Base-by-base conservation (phyloP, 2,329 filamentous ascomycete genomes). In the Pseudogymnoascus sp. region DNA sequence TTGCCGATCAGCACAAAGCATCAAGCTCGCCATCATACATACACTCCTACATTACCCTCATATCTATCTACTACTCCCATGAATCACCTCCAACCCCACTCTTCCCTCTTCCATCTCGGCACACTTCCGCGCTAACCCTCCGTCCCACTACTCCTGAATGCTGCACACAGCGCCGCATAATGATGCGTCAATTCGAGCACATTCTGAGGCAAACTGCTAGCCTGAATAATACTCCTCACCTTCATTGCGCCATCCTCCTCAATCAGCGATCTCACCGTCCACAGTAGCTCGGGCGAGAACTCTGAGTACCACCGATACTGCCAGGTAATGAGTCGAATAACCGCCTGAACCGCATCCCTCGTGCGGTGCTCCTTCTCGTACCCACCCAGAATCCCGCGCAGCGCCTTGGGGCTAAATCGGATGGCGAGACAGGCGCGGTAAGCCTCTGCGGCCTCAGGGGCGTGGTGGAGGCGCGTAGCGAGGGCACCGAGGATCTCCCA, bases 251-350 rank as follows among this genome's bases (percentile, higher is more conserved):
- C 94, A 76, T 99, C 94, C 68, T 97, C 92, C 76, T 97, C 94
- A 72, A 99, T 99, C 68, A 99, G 80, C 68, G 90, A 92, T 65
- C 94, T 88, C 71, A 97, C 90, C 2, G 90, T 88, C 75, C 87
- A 91, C 61, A 99, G 83, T 45, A 99, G 82, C 67, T 92, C 87
- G 0, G 94, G 94, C 16, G 92, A 97, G 77, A 99, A 99, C 83
- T 99, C 94, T 63, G 92, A 97, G 78, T 99, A 99, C 94, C 94
- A 99, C 68, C 94, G 83, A 77, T 97, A 99, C 77, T 99, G 94
- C 94, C 94, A 99, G 11, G 93, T 94, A 35, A 97, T 91, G 43
- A 99, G 80, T 61, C 92, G 82, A 67, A 99, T 97, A 63, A 97
- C 81, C n/a, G 90, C 87, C 29, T 87, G 89, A 6, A 97, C 83